These are phyloP conservation scores for Umbelopsis sp. DNA, from an alignment of 371 early-diverging fungal species.

Conservation along the genomic window DNA sequence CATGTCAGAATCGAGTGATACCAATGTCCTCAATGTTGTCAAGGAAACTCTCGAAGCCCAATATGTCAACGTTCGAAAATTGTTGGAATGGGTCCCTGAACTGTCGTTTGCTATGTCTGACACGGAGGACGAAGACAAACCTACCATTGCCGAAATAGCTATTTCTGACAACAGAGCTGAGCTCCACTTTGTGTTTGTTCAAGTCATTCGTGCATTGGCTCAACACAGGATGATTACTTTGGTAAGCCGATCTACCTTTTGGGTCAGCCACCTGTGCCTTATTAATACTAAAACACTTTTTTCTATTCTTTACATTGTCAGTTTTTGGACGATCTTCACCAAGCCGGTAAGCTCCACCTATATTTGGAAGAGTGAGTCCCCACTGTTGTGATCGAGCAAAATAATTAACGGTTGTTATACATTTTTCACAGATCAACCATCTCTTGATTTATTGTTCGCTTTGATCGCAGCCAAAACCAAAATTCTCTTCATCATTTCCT, in stretches of 20 bases:
- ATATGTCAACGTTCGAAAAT: conserved; percentile 36
- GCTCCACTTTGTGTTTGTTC: conserved; percentile 45
- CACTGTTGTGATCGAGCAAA: too few species aligned
- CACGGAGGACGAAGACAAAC: conserved; percentile 22
- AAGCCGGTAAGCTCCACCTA: conserved; percentile 34
- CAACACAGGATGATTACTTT: conserved; percentile 52
- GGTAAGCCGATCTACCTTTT: conserved; percentile 28
- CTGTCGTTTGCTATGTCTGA: conserved; percentile 36
- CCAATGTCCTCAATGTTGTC: conserved; percentile 36
- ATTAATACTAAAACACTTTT: background rate
- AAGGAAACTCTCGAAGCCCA: conserved; percentile 38
- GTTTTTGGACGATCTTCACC: conserved; percentile 53
- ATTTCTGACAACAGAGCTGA: conserved; percentile 43
- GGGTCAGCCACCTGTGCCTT: too few species aligned
- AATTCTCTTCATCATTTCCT: conserved; percentile 38
- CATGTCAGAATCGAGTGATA: conserved; percentile 46
- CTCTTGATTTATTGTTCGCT: conserved; percentile 42
- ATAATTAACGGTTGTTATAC: too few species aligned
- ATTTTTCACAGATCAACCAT: conserved; percentile 40
- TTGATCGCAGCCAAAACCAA: conserved; percentile 36
- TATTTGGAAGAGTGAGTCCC: too few species aligned
- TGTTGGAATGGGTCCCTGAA: conserved; percentile 48
- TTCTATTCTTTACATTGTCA: conserved; percentile 9
- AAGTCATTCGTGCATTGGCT: conserved; percentile 44
- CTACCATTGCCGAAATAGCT: conserved; percentile 33